These are phyloP conservation scores for Vigna trinervia DNA, from an alignment of 306 rosid genomes.

Conservation along the genomic window DNA sequence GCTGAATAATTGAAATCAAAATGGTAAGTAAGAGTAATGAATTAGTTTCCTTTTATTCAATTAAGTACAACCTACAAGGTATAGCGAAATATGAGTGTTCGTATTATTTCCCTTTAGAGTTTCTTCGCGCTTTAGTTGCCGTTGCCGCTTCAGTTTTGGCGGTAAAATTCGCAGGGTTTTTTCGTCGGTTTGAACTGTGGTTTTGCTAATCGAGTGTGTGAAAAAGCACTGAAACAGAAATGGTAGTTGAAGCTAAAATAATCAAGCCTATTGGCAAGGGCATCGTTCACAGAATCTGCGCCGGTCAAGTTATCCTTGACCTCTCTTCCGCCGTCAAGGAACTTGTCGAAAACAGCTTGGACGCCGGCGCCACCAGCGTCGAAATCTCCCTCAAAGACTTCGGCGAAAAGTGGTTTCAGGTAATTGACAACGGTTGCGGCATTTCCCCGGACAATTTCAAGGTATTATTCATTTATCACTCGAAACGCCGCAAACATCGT, in stretches of 20 bases:
- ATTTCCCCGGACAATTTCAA: constrained; percentile 80
- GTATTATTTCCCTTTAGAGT: background rate
- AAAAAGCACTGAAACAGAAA: constrained; percentile 46
- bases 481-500: background rate
- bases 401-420: constrained; percentile 86
- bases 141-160: constrained; percentile 61
- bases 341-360: constrained; percentile 94
- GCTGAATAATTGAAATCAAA: background rate
- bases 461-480: constrained; percentile 33
- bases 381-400: constrained; percentile 75
- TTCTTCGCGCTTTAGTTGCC: background rate
- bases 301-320: constrained; percentile 94
- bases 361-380: constrained; percentile 84
- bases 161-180: constrained; percentile 52
- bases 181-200: background rate
- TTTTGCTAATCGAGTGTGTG: constrained; percentile 25
- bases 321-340: constrained; percentile 98
- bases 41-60: background rate
- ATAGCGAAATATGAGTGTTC: background rate
- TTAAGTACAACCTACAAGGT: background rate
- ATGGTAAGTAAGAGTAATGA: background rate
- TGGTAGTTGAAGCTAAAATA: constrained; percentile 51
- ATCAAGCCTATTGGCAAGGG: constrained; percentile 76
- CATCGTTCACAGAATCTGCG: constrained; percentile 78
- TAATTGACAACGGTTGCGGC: constrained; percentile 88